Base-by-base conservation (phyloP, 345 rosid species). In the Linum usitatissimum region DNA sequence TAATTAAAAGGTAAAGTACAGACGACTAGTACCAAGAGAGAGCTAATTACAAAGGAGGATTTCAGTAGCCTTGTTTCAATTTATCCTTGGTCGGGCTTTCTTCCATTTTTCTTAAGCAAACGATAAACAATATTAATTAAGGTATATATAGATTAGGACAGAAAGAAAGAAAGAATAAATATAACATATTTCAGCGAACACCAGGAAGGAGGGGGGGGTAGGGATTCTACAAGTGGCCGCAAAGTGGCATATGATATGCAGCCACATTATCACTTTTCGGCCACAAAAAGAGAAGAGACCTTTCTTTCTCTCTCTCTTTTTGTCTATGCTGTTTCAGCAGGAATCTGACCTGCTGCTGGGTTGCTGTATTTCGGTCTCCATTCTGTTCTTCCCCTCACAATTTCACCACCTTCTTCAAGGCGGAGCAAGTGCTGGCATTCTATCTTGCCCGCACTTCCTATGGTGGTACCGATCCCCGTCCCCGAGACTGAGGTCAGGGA, bases 371-470 rank as follows among this genome's bases (percentile, higher is more conserved):
- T 94, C 2, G 84, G 85, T 73, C 95, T 90, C 99, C 99, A 94
- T 64, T 73, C 76, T 0, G 96, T 94, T 72, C 97, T 73, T 70
- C 86, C 97, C 75, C 91, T 84, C 74, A 88, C 87, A 63, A 94
- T 84, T 76, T 90, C 97, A 30, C 93, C 79, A 30, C 97, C 96
- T n/a, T 81, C 86, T 61, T 86, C 84, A 0, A 85, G 95, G 28
- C 76, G 93, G 48, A 90, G 97, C 83, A 88, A 69, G 80, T 94
- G 99, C 70, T 88, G 96, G 77, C 96, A 90, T 73, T 90, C 97
- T 0, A 85, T 77, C 19, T 70, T 75, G 9, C 79, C 86, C 1
- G 67, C 60, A 15, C 69, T 73, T 42, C 61, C 90, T 36, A 76
- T 62, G 48, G 64, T 73, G 14, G 28, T 23, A 23, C 86, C 84